A percentile compares a stretch with the other conserved stretches of the same genome.
These are phyloP conservation scores for Peronospora destructor DNA, from an alignment of 352 stramenopile species.

Conservation along the genomic window DNA sequence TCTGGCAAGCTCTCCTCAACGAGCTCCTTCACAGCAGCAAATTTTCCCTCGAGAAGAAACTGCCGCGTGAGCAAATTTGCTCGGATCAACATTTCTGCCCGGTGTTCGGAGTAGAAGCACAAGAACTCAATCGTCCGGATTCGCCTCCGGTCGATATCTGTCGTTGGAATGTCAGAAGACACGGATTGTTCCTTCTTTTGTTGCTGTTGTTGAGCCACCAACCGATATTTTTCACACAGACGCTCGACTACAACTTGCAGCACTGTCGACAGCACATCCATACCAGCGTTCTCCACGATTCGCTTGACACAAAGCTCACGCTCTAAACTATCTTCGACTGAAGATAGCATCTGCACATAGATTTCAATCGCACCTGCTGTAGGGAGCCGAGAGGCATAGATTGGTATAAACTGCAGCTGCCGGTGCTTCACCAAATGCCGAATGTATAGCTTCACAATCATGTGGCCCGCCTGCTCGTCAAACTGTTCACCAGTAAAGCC, in stretches of 20 bases:
- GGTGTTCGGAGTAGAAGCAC: conserved; percentile 66
- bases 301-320: conserved; percentile 61
- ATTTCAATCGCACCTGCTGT: conserved; percentile 52
- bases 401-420: conserved; percentile 64
- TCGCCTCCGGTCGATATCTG: conserved; percentile 43
- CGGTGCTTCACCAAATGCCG: conserved; percentile 73
- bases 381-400: conserved; percentile 66
- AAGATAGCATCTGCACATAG: conserved; percentile 66
- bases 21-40: conserved; percentile 47
- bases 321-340: conserved; percentile 54
- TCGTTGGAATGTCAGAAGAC: conserved; percentile 27
- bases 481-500: conserved; percentile 61
- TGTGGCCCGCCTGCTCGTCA: conserved; percentile 55
- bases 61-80: conserved; percentile 60
- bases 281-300: conserved; percentile 55
- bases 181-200: conserved; percentile 17
- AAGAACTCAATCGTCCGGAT: conserved; percentile 68
- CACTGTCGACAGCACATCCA: conserved; percentile 60
- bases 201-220: conserved; percentile 27
- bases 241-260: conserved; percentile 48
- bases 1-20: conserved; percentile 54
- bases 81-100: conserved; percentile 46
- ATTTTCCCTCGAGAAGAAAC: conserved; percentile 70
- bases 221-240: conserved; percentile 33
- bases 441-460: conserved; percentile 81